phyloP scores from a whole-genome alignment of 2,329 filamentous ascomycete genomes.

The Verticillium zaregamsianum region DNA sequence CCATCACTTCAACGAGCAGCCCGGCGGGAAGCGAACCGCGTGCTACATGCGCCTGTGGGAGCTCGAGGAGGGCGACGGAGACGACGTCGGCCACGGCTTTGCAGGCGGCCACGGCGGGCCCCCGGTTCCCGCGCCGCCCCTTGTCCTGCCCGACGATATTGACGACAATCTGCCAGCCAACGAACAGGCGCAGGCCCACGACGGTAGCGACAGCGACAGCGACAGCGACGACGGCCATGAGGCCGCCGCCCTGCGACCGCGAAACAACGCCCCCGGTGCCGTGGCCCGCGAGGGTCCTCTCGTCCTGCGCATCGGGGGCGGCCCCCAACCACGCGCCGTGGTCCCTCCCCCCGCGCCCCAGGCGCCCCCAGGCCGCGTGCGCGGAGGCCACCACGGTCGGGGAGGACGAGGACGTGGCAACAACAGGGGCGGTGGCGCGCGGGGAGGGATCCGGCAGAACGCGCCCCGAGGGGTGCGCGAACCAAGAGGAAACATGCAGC shows the following conservation, averaged over 20 bases:
- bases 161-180: slow-evolving; percentile 18
- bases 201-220: slow-evolving; percentile 25
- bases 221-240: slow-evolving; percentile 13
- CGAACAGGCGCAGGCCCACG: slow-evolving; percentile 15
- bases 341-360: slow-evolving; percentile 24
- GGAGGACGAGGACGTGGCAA: slow-evolving; percentile 21
- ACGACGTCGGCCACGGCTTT: slow-evolving; percentile 43
- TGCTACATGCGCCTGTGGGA: slow-evolving; percentile 93
- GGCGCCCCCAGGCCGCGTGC: slow-evolving; percentile 17
- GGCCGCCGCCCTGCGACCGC: slow-evolving; percentile 9
- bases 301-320: slow-evolving; percentile 48
- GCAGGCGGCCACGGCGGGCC: slow-evolving; percentile 29
- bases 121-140: background rate
- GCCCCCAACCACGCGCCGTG: slow-evolving; percentile 22
- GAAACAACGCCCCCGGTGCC: slow-evolving; percentile 26
- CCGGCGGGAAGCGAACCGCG: slow-evolving; percentile 45
- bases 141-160: slow-evolving; percentile 9
- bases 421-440: slow-evolving; percentile 19
- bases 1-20: slow-evolving; percentile 73
- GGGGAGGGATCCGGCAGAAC: slow-evolving; percentile 20
- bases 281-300: slow-evolving; percentile 55
- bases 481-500: slow-evolving; percentile 12
- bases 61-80: slow-evolving; percentile 73
- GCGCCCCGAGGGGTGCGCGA: slow-evolving; percentile 18
- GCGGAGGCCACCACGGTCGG: slow-evolving; percentile 13